These are phyloP conservation scores for Cunninghamia lanceolata DNA, from an alignment of 75 land plant genomes.

Conservation along the genomic window DNA sequence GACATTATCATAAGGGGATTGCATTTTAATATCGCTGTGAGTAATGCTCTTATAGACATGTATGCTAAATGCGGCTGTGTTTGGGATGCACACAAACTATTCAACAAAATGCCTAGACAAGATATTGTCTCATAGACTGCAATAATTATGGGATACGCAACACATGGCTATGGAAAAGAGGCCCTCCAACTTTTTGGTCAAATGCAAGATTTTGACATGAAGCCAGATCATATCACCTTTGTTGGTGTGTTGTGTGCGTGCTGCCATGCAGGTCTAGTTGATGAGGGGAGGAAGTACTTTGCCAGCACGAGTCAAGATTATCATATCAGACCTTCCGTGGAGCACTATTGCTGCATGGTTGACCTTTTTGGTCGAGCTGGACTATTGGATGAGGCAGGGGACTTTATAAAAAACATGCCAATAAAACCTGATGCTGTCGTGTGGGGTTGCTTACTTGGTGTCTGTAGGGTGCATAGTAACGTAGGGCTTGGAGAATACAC, in stretches of 20 bases:
- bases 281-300: conserved; percentile 1
- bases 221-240: not conserved
- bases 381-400: not conserved
- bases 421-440: conserved; percentile 1
- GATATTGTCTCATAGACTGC: not conserved
- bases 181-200: conserved; percentile 3
- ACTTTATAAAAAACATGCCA: conserved; percentile 8
- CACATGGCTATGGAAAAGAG: not conserved
- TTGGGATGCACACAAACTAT: not conserved
- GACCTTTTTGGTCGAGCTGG: conserved; percentile 14
- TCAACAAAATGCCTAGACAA: not conserved
- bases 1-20: not conserved
- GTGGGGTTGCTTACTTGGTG: not conserved
- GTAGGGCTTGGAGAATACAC: not conserved
- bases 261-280: conserved; percentile 1
- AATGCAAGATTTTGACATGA: not conserved
- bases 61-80: conserved; percentile 20
- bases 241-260: conserved; percentile 1
- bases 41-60: conserved; percentile 22
- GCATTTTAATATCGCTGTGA: not conserved
- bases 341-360: conserved; percentile 6
- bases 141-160: not conserved
- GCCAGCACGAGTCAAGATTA: not conserved
- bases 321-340: not conserved
- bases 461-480: not conserved